Evolutionary conservation across 2,329 filamentous ascomycete genomes (phyloP).

Genomic region (Colletotrichum endophyticum): DNA sequence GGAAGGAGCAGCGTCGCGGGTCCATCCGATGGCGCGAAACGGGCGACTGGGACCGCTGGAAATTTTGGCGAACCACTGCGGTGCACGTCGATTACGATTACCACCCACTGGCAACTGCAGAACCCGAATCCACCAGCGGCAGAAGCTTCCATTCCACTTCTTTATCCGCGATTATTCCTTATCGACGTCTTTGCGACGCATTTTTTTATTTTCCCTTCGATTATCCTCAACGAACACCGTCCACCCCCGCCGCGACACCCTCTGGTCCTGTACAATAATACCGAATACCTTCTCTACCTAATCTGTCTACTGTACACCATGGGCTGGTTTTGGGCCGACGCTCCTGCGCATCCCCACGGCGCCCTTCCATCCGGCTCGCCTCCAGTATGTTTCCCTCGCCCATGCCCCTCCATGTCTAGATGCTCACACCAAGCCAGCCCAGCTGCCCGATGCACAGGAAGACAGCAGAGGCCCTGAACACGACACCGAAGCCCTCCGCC

Average conservation of each 20-base stretch:
- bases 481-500: conserved; percentile 31
- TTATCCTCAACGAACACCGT: not conserved
- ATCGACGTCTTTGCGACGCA: not conserved
- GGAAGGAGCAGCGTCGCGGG: not conserved
- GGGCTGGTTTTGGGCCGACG: conserved; percentile 71
- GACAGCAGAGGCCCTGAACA: conserved; percentile 51
- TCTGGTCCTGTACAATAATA: not conserved
- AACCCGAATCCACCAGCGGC: not conserved
- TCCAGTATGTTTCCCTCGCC: conserved; percentile 38
- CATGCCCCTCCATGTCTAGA: not conserved
- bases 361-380: conserved; percentile 34
- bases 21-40: conserved; percentile 3
- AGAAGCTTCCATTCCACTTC: conserved; percentile 2
- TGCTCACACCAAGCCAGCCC: conserved; percentile 41
- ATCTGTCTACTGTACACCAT: conserved; percentile 36
- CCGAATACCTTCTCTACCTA: not conserved
- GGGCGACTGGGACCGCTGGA: not conserved
- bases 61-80: not conserved
- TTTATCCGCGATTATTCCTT: not conserved
- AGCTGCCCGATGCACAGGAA: conserved; percentile 65
- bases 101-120: not conserved
- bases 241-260: not conserved
- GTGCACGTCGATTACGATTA: not conserved
- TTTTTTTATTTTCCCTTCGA: conserved; percentile 1
- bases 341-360: conserved; percentile 30